Conservation (phyloP, 2,329 filamentous ascomycete genomes). For the Chrysoporthe puriensis region DNA sequence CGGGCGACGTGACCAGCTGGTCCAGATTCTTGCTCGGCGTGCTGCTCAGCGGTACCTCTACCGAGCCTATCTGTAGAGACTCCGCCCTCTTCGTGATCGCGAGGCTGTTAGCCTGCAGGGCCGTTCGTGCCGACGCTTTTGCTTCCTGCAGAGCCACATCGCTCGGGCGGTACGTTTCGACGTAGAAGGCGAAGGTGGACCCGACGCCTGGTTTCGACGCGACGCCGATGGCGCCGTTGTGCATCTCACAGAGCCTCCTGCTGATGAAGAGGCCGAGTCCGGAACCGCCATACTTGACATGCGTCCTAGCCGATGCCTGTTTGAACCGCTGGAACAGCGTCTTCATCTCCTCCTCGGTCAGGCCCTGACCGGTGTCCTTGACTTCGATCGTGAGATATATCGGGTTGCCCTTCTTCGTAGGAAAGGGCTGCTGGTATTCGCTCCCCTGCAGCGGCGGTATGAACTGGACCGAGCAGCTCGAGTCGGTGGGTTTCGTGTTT, state of each 20-base stretch:
- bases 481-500: conserved; percentile 43
- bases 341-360: conserved; percentile 69
- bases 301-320: conserved; percentile 71
- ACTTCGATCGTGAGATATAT: conserved; percentile 74
- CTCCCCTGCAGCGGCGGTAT: conserved; percentile 59
- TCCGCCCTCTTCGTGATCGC: conserved; percentile 29
- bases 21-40: conserved; percentile 22
- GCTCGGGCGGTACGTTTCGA: conserved; percentile 58
- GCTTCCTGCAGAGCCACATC: conserved; percentile 46
- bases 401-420: conserved; percentile 45
- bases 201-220: conserved; percentile 70
- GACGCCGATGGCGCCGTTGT: conserved; percentile 80
- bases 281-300: conserved; percentile 74
- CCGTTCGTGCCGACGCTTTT: conserved; percentile 41
- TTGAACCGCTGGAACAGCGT: conserved; percentile 74
- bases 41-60: conserved; percentile 26
- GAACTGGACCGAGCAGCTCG: conserved; percentile 58
- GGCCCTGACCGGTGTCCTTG: conserved; percentile 74
- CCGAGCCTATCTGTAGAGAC: conserved; percentile 27
- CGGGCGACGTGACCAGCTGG: conserved; percentile 8
- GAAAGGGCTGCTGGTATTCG: conserved; percentile 41
- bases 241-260: conserved; percentile 76
- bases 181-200: conserved; percentile 76
- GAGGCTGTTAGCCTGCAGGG: conserved; percentile 35
- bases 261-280: conserved; percentile 79